Percentiles rank a stretch among this genome's conserved stretches.
Conservation (phyloP, 2,329 filamentous ascomycete species). For the Hymenoscyphus occultus region DNA sequence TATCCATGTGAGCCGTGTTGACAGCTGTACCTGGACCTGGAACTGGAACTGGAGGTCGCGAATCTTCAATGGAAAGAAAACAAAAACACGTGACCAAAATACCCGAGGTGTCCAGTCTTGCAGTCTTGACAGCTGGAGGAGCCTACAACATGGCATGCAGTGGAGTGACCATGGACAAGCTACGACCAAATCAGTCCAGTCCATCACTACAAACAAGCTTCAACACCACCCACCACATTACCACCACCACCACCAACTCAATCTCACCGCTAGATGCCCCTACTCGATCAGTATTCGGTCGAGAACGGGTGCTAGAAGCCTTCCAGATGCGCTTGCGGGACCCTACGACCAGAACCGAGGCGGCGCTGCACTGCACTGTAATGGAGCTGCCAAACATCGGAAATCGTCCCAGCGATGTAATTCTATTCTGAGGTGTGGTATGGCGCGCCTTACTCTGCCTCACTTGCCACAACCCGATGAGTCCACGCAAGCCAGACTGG, state of each 20-base stretch:
- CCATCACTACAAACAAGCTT: neutral
- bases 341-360: neutral
- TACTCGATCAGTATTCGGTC: neutral
- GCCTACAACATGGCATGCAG: no score
- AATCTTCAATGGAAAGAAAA: no score
- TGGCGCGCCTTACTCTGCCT: neutral
- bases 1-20: no score
- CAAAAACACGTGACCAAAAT: no score
- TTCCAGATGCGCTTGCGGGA: neutral
- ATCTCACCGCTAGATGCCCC: constrained; percentile 2
- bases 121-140: no score
- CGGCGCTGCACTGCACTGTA: neutral
- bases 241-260: neutral
- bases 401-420: neutral
- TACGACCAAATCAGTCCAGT: no score
- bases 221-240: neutral
- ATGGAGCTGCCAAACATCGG: neutral
- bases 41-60: no score
- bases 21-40: no score
- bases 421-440: neutral
- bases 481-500: neutral
- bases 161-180: no score
- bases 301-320: neutral
- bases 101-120: no score
- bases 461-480: neutral